Evolutionary conservation across 345 rosid species (phyloP).

Genomic region (Bretschneidera sinensis): DNA sequence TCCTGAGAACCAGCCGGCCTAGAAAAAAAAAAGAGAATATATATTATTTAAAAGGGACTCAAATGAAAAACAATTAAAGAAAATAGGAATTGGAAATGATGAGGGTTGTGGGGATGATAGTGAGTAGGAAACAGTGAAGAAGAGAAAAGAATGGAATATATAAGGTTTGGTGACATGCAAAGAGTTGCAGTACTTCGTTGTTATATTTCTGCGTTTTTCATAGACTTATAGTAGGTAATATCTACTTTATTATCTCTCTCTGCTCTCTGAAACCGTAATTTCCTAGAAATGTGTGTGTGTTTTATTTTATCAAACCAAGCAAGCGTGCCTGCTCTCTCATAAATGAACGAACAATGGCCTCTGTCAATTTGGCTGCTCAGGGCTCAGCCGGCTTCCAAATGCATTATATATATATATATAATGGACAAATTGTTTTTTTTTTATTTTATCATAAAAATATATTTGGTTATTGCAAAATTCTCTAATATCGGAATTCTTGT

Average conservation of each 20-base stretch:
- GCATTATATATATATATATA: neutral
- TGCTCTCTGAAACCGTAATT: slow-evolving; percentile 19
- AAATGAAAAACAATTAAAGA: neutral
- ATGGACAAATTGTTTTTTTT: neutral
- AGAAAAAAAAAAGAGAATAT: slow-evolving; percentile 2
- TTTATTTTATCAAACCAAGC: slow-evolving; percentile 20
- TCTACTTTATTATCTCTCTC: neutral
- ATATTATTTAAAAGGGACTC: neutral
- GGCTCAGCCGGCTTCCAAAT: slow-evolving; percentile 1
- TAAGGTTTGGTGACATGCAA: slow-evolving; percentile 39
- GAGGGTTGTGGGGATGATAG: slow-evolving; percentile 17
- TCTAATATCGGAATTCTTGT: too few relatives aligned
- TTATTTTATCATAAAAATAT: too few relatives aligned
- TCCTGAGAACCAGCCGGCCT: slow-evolving; percentile 15
- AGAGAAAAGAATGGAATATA: slow-evolving; percentile 25
- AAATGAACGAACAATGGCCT: slow-evolving; percentile 9
- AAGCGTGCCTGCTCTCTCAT: slow-evolving; percentile 33
- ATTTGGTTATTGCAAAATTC: too few relatives aligned
- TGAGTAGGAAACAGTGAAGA: slow-evolving; percentile 17
- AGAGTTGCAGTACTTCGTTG: slow-evolving; percentile 7
- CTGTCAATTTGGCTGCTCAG: slow-evolving; percentile 10
- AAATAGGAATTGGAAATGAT: slow-evolving; percentile 13
- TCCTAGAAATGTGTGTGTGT: slow-evolving; percentile 15
- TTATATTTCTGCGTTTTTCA: neutral
- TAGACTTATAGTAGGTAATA: too few relatives aligned